Evolutionary conservation across 2,329 filamentous ascomycete species (phyloP).

Genomic region (Byssoonygena ceratinophila): DNA sequence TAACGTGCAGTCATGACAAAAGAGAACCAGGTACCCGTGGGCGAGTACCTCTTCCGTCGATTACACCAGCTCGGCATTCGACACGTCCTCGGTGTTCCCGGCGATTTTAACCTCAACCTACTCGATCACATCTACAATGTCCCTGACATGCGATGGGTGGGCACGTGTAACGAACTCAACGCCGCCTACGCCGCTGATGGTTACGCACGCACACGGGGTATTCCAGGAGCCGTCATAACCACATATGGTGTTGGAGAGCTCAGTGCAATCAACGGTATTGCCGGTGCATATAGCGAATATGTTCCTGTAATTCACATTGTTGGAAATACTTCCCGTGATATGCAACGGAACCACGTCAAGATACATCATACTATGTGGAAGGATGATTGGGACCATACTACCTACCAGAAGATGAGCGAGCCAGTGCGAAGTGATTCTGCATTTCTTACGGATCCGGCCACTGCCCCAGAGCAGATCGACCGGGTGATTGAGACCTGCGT

Average conservation of each 20-base stretch:
- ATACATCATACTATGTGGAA: slow-evolving; percentile 28
- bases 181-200: slow-evolving; percentile 39
- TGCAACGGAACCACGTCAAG: slow-evolving; percentile 37
- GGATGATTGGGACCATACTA: slow-evolving; percentile 21
- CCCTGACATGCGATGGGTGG: slow-evolving; percentile 36
- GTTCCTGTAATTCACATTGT: slow-evolving; percentile 53
- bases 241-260: slow-evolving; percentile 52
- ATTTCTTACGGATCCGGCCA: slow-evolving; percentile 20
- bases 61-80: slow-evolving; percentile 16
- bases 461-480: slow-evolving; percentile 20
- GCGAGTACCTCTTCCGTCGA: slow-evolving; percentile 17
- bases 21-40: slow-evolving; percentile 12
- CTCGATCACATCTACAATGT: slow-evolving; percentile 19
- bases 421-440: slow-evolving; percentile 18
- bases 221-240: slow-evolving; percentile 39
- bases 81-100: slow-evolving; percentile 16
- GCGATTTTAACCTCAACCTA: slow-evolving; percentile 17
- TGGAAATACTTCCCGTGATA: slow-evolving; percentile 41
- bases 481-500: slow-evolving; percentile 19
- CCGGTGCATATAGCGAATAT: slow-evolving; percentile 48
- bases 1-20: background rate
- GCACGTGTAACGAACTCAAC: slow-evolving; percentile 50
- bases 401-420: slow-evolving; percentile 18
- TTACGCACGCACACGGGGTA: slow-evolving; percentile 46
- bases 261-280: slow-evolving; percentile 27